Conservation (phyloP, 441 rosid species). For the Lagerstroemia fauriei region DNA sequence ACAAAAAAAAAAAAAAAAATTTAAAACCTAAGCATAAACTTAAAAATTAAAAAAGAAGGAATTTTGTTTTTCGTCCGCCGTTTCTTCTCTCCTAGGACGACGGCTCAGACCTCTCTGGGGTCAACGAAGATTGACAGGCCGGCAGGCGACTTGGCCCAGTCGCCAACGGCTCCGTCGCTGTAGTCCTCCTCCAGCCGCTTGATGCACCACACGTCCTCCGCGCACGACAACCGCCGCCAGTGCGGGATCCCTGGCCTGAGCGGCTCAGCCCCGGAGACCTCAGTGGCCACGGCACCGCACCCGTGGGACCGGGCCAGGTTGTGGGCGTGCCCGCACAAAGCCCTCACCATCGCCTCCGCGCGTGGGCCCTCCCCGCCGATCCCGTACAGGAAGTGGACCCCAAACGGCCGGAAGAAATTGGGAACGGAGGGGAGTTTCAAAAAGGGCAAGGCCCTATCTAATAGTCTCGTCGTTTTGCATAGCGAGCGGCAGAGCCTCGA, state of each 20-base stretch:
- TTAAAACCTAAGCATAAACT: neutral
- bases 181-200: slow-evolving; percentile 82
- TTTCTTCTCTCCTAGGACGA: neutral
- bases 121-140: slow-evolving; percentile 88
- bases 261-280: slow-evolving; percentile 73
- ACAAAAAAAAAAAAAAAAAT: neutral
- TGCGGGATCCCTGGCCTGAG: slow-evolving; percentile 71
- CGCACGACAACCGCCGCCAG: slow-evolving; percentile 84
- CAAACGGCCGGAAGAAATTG: slow-evolving; percentile 72
- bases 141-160: slow-evolving; percentile 91
- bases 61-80: neutral
- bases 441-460: slow-evolving; percentile 76
- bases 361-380: slow-evolving; percentile 84
- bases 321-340: slow-evolving; percentile 73
- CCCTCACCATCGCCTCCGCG: slow-evolving; percentile 56
- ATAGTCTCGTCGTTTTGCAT: slow-evolving; percentile 59
- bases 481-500: slow-evolving; percentile 51
- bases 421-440: slow-evolving; percentile 80
- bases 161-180: slow-evolving; percentile 78
- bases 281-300: slow-evolving; percentile 72
- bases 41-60: neutral
- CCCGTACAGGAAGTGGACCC: slow-evolving; percentile 74
- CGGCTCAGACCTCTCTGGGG: slow-evolving; percentile 74
- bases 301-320: slow-evolving; percentile 68
- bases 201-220: slow-evolving; percentile 86